These are phyloP conservation scores for Phytophthora cryptogea DNA, from an alignment of 352 stramenopile genomes.

Conservation along the genomic window DNA sequence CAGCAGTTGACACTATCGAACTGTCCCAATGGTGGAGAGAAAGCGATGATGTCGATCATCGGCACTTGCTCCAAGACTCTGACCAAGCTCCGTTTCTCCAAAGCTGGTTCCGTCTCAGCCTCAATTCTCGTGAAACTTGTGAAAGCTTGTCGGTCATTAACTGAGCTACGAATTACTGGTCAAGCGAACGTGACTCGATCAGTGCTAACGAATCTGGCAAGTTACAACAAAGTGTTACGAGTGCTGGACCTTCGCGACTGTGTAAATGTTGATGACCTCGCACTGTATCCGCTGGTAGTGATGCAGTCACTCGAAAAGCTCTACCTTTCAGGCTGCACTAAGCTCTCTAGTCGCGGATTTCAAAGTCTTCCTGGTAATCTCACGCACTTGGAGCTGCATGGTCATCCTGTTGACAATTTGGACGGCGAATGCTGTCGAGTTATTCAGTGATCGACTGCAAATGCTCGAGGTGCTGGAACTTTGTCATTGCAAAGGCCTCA, in stretches of 20 bases:
- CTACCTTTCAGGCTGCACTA: conserved; percentile 40
- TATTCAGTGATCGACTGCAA: conserved; percentile 32
- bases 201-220: conserved; percentile 57
- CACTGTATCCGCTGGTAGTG: conserved; percentile 63
- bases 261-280: conserved; percentile 53
- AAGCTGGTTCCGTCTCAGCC: conserved; percentile 27
- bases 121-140: conserved; percentile 45
- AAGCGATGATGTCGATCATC: conserved; percentile 36
- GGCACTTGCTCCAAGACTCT: conserved; percentile 37
- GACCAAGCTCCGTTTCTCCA: conserved; percentile 40
- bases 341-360: conserved; percentile 44
- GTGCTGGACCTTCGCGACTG: conserved; percentile 67
- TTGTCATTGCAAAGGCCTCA: conserved; percentile 35
- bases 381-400: conserved; percentile 39
- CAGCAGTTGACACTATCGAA: conserved; percentile 31
- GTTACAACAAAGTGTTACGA: conserved; percentile 53
- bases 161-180: conserved; percentile 36
- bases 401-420: conserved; percentile 33
- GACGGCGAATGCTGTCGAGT: conserved; percentile 36
- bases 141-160: conserved; percentile 33
- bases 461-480: conserved; percentile 54
- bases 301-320: conserved; percentile 62
- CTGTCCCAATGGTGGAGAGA: conserved; percentile 39
- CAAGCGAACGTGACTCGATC: conserved; percentile 49
- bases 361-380: conserved; percentile 49